Base-by-base conservation (phyloP, 2,329 filamentous ascomycete species). In the Alternaria atra region DNA sequence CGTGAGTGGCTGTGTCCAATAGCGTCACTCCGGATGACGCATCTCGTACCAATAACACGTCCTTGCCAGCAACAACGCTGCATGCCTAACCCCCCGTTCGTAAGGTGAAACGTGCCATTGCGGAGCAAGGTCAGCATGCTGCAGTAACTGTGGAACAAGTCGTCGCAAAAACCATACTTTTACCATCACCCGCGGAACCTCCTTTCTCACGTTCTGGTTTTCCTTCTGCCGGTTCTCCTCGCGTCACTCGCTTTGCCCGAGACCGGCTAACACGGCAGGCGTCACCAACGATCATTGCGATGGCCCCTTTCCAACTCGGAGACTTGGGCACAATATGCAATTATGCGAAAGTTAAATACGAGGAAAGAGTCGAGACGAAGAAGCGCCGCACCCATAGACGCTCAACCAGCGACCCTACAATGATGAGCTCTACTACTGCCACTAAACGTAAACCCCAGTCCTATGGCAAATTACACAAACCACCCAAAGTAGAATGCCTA, bases 381-480 rank as follows among this genome's bases (percentile, higher is more conserved):
- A 56, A 35, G 27, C 61, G 52, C 1, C 50, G 57, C 34, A 54
- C 52, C 29, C 52, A 47, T 9, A 55, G 52, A 43, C 48, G 64
- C 29, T 61, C 62, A 17, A 27, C 50, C 35, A 64, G 62, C 44
- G 60, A 68, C 20, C 50, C 59, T 6, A 43, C 48, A 15, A 51
- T 51, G 27, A 34, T 40, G 9, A 25, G 39, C 39, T 23, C 17
- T n/a, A 40, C 17, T 23, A 34, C 12, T 27, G n/a, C 42, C 23
- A 46, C 39, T 27, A 53, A 40, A 27, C 46, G 43, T 30, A 55
- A 46, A 39, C 42, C 10, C 13, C 53, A 53, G 17, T 58, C 48
- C 20, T 58, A 63, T 20, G 54, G 61, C 40, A 68, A 68, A 55
- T 32, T 68, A 30, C 61, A 66, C 47, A 68, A 68, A 55, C 63